These are phyloP conservation scores for Ceriops tagal DNA, from an alignment of 345 rosid genomes.

Conservation along the genomic window DNA sequence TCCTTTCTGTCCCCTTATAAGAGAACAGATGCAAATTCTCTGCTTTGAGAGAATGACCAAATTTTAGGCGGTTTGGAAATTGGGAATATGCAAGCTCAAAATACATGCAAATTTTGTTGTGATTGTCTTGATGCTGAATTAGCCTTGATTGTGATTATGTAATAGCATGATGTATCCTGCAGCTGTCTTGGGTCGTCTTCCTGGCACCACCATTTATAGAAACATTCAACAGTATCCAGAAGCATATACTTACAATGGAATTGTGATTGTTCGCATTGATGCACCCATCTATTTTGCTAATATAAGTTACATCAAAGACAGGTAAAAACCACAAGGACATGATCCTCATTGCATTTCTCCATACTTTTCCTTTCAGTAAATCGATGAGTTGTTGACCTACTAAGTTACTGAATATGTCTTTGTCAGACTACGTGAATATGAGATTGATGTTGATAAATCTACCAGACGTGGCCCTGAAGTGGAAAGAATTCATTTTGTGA, in stretches of 20 bases:
- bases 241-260: slow-evolving; percentile 87
- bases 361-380: background rate
- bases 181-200: slow-evolving; percentile 98
- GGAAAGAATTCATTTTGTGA: slow-evolving; percentile 76
- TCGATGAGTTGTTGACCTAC: background rate
- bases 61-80: too few relatives aligned
- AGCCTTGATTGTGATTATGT: background rate
- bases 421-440: slow-evolving; percentile 81
- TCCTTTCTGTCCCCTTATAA: too few relatives aligned
- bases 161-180: slow-evolving; percentile 22
- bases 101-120: background rate
- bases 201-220: slow-evolving; percentile 97
- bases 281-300: slow-evolving; percentile 97
- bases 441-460: slow-evolving; percentile 70
- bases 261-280: slow-evolving; percentile 87
- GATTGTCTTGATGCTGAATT: background rate
- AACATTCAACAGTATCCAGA: slow-evolving; percentile 89
- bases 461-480: slow-evolving; percentile 75
- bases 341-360: slow-evolving; percentile 8
- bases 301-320: slow-evolving; percentile 87
- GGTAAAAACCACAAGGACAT: slow-evolving; percentile 36
- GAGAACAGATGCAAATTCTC: too few relatives aligned
- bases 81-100: background rate
- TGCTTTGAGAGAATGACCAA: too few relatives aligned
- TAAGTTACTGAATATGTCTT: slow-evolving; percentile 12